phyloP scores from a whole-genome alignment of 2,329 filamentous ascomycete species.

The Colletotrichum siamense region DNA sequence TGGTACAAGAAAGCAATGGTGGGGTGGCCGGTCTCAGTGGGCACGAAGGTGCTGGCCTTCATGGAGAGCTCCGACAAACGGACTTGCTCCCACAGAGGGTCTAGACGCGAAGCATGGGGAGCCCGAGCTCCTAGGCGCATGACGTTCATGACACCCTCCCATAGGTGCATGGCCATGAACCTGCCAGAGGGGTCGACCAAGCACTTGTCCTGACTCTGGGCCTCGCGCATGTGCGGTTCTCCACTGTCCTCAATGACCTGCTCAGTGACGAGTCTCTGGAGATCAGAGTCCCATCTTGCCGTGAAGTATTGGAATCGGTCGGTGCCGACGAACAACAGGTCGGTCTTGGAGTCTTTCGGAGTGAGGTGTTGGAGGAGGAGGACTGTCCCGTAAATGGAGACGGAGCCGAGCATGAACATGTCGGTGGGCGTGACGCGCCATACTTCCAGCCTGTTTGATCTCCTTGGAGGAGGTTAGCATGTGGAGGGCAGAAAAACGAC shows the following conservation, averaged over 20 bases:
- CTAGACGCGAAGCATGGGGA: constrained; percentile 47
- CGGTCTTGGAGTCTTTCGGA: constrained; percentile 74
- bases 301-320: constrained; percentile 92
- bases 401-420: constrained; percentile 69
- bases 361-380: constrained; percentile 83
- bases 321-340: constrained; percentile 92
- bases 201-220: constrained; percentile 82
- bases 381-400: constrained; percentile 83
- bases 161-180: constrained; percentile 63
- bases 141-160: constrained; percentile 65
- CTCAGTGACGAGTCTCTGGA: constrained; percentile 54
- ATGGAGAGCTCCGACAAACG: constrained; percentile 65
- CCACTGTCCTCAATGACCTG: constrained; percentile 57
- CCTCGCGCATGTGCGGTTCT: constrained; percentile 72
- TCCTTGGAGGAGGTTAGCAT: constrained; percentile 56
- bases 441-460: constrained; percentile 85
- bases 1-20: constrained; percentile 66
- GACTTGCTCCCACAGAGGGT: constrained; percentile 56
- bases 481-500: neutral
- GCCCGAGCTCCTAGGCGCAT: constrained; percentile 56
- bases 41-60: constrained; percentile 61
- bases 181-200: constrained; percentile 80
- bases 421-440: constrained; percentile 73
- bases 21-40: constrained; percentile 63
- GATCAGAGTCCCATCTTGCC: constrained; percentile 76